phyloP scores from a whole-genome alignment of 345 rosid genomes.

The Sisymbrium altissimum region DNA sequence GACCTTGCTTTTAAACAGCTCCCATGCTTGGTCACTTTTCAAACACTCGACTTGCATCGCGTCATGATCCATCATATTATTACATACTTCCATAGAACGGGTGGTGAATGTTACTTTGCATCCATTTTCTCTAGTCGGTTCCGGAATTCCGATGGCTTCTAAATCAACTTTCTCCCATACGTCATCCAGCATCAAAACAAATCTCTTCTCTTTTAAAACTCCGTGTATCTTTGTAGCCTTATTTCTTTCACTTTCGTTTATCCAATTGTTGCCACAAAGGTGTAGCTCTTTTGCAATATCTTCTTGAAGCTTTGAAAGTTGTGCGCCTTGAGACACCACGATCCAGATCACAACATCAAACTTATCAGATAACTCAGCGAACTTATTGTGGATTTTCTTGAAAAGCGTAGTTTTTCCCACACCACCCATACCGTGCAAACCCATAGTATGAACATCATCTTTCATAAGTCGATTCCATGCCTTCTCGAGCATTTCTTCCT shows the following conservation, averaged over 20 bases:
- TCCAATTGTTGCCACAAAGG: not conserved
- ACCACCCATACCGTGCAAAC: conserved; percentile 27
- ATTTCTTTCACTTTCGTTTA: not conserved
- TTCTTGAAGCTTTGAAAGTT: not conserved
- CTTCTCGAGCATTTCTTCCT: not conserved
- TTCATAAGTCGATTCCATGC: conserved; percentile 7
- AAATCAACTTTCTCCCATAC: conserved; percentile 23
- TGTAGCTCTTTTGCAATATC: conserved; percentile 2
- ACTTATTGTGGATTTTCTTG: conserved; percentile 20
- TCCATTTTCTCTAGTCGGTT: not conserved
- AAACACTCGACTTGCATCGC: not conserved
- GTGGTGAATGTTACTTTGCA: conserved; percentile 22
- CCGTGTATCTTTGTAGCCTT: not conserved
- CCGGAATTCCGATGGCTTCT: not conserved
- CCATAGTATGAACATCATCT: not conserved
- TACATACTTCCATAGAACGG: conserved; percentile 10
- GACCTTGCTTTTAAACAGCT: conserved; percentile 6
- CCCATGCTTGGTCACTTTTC: not conserved
- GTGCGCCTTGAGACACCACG: conserved; percentile 4
- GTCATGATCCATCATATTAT: not conserved
- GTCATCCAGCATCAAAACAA: conserved; percentile 17
- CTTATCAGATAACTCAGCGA: not conserved
- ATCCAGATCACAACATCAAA: conserved; percentile 19
- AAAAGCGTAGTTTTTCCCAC: conserved; percentile 37
- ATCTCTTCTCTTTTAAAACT: not conserved